A percentile compares a stretch with the other conserved stretches of the same genome.
These are phyloP conservation scores for Cryphonectria parasitica DNA, from an alignment of 2,329 filamentous ascomycete species.

Conservation along the genomic window DNA sequence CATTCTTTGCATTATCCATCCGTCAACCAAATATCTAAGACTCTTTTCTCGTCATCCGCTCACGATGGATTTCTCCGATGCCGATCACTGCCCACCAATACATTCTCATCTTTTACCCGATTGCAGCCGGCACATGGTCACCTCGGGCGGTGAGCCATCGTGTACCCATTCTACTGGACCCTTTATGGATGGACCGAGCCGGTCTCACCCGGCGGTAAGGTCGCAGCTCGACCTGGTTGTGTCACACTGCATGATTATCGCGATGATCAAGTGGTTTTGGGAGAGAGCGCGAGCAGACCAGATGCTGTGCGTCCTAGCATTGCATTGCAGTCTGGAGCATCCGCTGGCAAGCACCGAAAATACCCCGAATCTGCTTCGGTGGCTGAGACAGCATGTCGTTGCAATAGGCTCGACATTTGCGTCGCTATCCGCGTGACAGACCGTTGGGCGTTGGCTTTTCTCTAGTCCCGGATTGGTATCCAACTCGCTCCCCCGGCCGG, in stretches of 20 bases:
- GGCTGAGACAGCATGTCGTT: constrained; percentile 28
- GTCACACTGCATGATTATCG: constrained; percentile 7
- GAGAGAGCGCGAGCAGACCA: not conserved
- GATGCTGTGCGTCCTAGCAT: constrained; percentile 2
- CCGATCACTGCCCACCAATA: not conserved
- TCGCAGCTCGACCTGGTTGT: constrained; percentile 3
- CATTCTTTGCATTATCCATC: not conserved
- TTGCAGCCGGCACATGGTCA: not conserved
- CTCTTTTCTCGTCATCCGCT: not conserved
- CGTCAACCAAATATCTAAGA: not conserved
- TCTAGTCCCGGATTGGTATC: constrained; percentile 17
- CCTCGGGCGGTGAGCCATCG: not conserved
- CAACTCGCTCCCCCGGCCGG: constrained; percentile 11
- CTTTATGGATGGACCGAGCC: not conserved
- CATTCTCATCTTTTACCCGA: not conserved
- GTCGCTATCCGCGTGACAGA: constrained; percentile 4
- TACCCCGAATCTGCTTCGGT: constrained; percentile 10
- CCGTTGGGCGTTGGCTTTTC: constrained; percentile 6
- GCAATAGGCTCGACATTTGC: constrained; percentile 24
- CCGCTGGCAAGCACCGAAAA: not conserved
- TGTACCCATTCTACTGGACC: not conserved
- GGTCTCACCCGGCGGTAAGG: not conserved
- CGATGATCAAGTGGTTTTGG: not conserved
- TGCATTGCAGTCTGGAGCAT: not conserved
- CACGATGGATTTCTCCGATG: not conserved